These are phyloP conservation scores for Phoma sp. DNA, from an alignment of 2,329 filamentous ascomycete species.

Conservation along the genomic window DNA sequence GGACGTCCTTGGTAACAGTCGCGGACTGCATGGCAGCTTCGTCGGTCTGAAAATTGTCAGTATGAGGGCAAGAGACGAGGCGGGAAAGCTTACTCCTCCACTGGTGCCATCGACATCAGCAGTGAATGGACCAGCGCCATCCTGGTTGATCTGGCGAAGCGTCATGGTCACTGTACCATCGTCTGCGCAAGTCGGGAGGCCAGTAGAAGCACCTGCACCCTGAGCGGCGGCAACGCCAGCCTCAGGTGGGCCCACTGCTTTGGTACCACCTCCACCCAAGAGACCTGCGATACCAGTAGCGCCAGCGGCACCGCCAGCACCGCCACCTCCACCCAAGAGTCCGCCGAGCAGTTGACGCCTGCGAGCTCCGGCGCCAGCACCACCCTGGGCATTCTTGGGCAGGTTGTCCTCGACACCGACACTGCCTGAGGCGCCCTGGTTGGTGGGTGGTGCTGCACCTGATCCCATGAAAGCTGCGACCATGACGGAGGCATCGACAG, in stretches of 20 bases:
- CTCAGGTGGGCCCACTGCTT: slow-evolving; percentile 57
- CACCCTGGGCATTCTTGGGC: slow-evolving; percentile 20
- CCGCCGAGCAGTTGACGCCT: slow-evolving; percentile 44
- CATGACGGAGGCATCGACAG: slow-evolving; percentile 65
- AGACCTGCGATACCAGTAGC: slow-evolving; percentile 41
- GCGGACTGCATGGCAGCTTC: slow-evolving; percentile 65
- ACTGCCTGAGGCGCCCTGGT: slow-evolving; percentile 38
- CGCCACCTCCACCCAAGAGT: slow-evolving; percentile 41
- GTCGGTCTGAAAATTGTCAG: slow-evolving; percentile 51
- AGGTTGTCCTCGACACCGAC: slow-evolving; percentile 46
- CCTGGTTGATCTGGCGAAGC: slow-evolving; percentile 73
- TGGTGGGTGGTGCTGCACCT: slow-evolving; percentile 36
- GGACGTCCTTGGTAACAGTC: slow-evolving; percentile 66
- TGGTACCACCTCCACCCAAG: slow-evolving; percentile 54
- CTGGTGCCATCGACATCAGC: slow-evolving; percentile 69
- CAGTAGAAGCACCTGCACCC: slow-evolving; percentile 60
- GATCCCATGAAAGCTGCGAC: slow-evolving; percentile 65
- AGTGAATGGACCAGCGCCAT: slow-evolving; percentile 69
- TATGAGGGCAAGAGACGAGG: not conserved
- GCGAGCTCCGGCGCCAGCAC: slow-evolving; percentile 2
- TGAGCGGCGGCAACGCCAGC: slow-evolving; percentile 60
- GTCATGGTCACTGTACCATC: slow-evolving; percentile 68
- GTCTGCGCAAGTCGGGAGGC: slow-evolving; percentile 67
- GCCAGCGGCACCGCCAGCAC: slow-evolving; percentile 32
- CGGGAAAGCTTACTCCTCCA: slow-evolving; percentile 53